Evolutionary conservation across 805 yeast genomes (phyloP), one percentile per base, ranked within the genome.

Genomic region (Wickerhamomyces mucosus): DNA sequence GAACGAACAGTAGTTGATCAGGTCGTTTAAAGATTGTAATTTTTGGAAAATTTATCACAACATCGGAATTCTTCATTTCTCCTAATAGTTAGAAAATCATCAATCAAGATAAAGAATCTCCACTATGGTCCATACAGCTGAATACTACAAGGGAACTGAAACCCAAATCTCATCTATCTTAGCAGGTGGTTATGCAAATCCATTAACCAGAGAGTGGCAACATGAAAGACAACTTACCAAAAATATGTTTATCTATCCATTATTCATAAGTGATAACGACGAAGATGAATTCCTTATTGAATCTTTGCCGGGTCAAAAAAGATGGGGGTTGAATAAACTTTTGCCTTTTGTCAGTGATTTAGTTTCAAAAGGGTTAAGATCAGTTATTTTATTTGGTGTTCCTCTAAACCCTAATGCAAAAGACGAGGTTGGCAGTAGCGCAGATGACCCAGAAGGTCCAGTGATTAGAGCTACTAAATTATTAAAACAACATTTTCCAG

Each of bases 371-470:
- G 98, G 98, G 2, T 65, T 92, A 28, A 66, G 70, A 40, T 68
- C 96, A 1, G 97, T 92, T 9, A 79, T 92, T 35, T 61, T 92
- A 36, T 92, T 92, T 56, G 98, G 98, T 26, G 96, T 92, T 7
- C 89, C 94, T 13, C 53, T 83, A 44, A 73, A 73, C 34, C 76
- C 68, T 2, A 85, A 80, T 7, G 71, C 60, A 29, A 92, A 92
- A 49, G 98, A 92, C 55, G 65, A 70, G 6, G 65, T 63, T 21
- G 98, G 96, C 7, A 72, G 95, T 2, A 72, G 85, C 28, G 98
- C 98, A 2, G 97, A 92, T 55, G 95, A 86, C 55, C 95, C 96
- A 23, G 70, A 83, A 21, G 96, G 97, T 0, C 97, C 98, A 2
- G 97, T 92, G 3, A 88, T 92, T 42, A 67, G 56, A 39, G 81